These are phyloP conservation scores for Arxiozyma slooffiae DNA, from an alignment of 1,139 yeast species.

Conservation along the genomic window DNA sequence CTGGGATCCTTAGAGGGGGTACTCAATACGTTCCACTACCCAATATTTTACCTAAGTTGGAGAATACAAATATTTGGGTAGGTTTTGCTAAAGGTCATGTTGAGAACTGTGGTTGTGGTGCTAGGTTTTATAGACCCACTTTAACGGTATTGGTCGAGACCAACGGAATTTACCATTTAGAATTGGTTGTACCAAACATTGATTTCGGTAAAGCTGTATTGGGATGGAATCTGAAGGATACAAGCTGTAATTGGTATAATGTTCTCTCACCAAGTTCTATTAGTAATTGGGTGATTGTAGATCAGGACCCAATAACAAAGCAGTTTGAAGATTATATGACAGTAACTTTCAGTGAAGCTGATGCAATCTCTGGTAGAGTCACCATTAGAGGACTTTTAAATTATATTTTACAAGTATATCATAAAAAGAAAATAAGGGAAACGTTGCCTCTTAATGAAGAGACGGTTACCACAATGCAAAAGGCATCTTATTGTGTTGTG, in stretches of 20 bases:
- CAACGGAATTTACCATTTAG: constrained; percentile 35
- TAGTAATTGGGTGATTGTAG: constrained; percentile 38
- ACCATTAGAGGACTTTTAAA: constrained; percentile 37
- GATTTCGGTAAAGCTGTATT: constrained; percentile 37
- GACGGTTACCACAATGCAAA: not conserved
- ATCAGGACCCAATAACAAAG: constrained; percentile 12
- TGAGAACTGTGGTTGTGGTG: constrained; percentile 42
- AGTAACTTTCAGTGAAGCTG: constrained; percentile 39
- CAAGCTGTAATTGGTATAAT: constrained; percentile 21
- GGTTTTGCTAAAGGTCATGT: constrained; percentile 45
- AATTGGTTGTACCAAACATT: constrained; percentile 35
- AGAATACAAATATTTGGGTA: constrained; percentile 38
- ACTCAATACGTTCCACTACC: constrained; percentile 40
- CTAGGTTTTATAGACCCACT: constrained; percentile 41
- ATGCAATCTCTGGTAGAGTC: constrained; percentile 36
- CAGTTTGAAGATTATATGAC: constrained; percentile 37
- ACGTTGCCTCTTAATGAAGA: constrained; percentile 4
- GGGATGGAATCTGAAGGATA: constrained; percentile 29
- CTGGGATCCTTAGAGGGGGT: constrained; percentile 42
- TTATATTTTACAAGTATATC: constrained; percentile 32
- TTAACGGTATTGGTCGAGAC: constrained; percentile 37
- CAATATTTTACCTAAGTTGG: constrained; percentile 28
- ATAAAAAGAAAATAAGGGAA: constrained; percentile 11
- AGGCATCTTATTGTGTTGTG: not conserved
- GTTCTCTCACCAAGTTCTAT: constrained; percentile 42